These are phyloP conservation scores for Blastomyces silverae DNA, from an alignment of 2,329 filamentous ascomycete genomes.

Conservation along the genomic window DNA sequence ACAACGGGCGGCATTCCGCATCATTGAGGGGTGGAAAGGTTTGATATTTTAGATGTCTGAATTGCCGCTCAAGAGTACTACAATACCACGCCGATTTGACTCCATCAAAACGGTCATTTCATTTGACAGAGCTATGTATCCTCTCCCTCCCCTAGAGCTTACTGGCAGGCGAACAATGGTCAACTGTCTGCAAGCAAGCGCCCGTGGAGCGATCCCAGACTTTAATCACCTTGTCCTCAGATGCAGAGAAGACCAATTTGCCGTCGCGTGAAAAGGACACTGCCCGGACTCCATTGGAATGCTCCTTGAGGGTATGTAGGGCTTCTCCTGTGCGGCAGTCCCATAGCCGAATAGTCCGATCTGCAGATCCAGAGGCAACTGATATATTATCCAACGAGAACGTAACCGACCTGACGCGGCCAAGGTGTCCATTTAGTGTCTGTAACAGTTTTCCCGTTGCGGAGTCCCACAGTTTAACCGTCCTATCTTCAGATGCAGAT, in stretches of 20 bases:
- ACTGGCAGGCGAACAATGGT: conserved; percentile 10
- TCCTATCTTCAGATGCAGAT: conserved; percentile 18
- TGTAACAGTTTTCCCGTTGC: background rate
- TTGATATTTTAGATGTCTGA: background rate
- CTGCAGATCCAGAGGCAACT: conserved; percentile 19
- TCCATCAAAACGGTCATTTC: too few relatives aligned
- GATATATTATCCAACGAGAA: conserved; percentile 20
- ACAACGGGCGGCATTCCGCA: background rate
- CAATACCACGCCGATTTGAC: too few relatives aligned
- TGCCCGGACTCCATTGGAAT: conserved; percentile 16
- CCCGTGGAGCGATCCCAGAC: conserved; percentile 20
- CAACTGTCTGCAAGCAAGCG: conserved; percentile 14
- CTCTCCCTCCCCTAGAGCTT: conserved; percentile 2
- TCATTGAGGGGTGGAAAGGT: background rate
- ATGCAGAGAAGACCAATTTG: conserved; percentile 20
- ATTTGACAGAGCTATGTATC: too few relatives aligned
- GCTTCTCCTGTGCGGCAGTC: background rate
- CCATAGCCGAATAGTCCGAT: conserved; percentile 16
- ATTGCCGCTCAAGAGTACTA: background rate
- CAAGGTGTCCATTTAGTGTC: background rate
- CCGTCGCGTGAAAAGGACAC: conserved; percentile 22
- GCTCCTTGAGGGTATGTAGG: conserved; percentile 1
- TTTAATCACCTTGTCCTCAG: conserved; percentile 20
- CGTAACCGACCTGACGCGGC: conserved; percentile 12
- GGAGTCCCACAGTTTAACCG: conserved; percentile 15